phyloP scores from a whole-genome alignment of 2,329 filamentous ascomycete species.

The Fusarium brachygibbosum region DNA sequence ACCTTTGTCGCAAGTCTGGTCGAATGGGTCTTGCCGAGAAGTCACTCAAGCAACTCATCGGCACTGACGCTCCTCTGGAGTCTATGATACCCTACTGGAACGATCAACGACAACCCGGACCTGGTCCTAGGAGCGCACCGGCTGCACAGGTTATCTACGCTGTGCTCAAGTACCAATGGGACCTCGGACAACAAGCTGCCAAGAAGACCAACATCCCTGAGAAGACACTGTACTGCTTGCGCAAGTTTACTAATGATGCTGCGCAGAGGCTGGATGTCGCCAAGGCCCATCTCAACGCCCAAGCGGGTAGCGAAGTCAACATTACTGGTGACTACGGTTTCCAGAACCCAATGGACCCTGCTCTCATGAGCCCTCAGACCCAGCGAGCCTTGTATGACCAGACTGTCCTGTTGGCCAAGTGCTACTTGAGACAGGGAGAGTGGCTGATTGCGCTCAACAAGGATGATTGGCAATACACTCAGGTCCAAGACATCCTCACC shows the following conservation, averaged over 20 bases:
- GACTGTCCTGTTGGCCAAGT: constrained; percentile 86
- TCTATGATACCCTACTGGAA: constrained; percentile 72
- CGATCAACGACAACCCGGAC: constrained; percentile 45
- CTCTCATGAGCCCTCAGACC: constrained; percentile 63
- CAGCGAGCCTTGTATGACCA: constrained; percentile 70
- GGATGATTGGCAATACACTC: constrained; percentile 88
- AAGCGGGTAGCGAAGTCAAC: constrained; percentile 62
- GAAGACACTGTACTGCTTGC: constrained; percentile 70
- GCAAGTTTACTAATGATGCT: constrained; percentile 72
- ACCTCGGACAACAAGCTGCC: constrained; percentile 75
- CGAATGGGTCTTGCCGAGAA: constrained; percentile 96
- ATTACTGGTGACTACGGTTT: constrained; percentile 64
- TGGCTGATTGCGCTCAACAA: constrained; percentile 91
- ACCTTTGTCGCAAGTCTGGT: constrained; percentile 95
- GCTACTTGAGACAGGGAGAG: constrained; percentile 95
- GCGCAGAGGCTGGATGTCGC: constrained; percentile 67
- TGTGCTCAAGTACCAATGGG: constrained; percentile 98
- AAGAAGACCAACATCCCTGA: constrained; percentile 63
- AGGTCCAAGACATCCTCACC: constrained; percentile 88
- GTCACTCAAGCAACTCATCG: constrained; percentile 90
- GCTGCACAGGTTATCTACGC: constrained; percentile 92
- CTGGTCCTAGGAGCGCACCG: constrained; percentile 61
- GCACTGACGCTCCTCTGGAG: constrained; percentile 74
- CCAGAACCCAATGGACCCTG: constrained; percentile 61
- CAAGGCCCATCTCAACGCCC: constrained; percentile 63